Evolutionary conservation across 2,329 filamentous ascomycete species (phyloP).

Genomic region (Beauveria rudraprayagi): DNA sequence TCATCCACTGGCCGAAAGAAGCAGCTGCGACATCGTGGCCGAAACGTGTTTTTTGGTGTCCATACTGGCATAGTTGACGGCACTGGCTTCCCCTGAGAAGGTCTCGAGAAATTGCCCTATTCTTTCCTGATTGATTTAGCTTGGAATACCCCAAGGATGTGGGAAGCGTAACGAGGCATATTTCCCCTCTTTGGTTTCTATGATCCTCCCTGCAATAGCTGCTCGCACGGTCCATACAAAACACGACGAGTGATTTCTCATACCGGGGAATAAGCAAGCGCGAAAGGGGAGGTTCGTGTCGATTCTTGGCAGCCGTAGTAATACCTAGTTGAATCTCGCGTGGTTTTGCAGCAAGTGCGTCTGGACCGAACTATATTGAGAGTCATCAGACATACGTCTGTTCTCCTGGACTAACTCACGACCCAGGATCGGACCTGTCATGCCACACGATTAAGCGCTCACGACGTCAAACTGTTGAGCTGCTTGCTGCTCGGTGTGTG

Average conservation of each 20-base stretch:
- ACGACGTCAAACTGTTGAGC: neutral
- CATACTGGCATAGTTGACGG: neutral
- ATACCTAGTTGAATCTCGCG: neutral
- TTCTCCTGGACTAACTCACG: neutral
- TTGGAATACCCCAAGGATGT: neutral
- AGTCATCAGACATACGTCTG: neutral
- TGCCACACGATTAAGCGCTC: neutral
- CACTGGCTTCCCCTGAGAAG: neutral
- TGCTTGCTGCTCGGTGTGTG: neutral
- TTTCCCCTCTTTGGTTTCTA: neutral
- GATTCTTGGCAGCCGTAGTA: neutral
- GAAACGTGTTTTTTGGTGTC: neutral
- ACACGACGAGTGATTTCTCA: neutral
- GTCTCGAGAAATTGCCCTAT: neutral
- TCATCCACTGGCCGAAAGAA: neutral
- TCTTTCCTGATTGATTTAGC: neutral
- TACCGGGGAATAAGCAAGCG: neutral
- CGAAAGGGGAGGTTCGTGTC: neutral
- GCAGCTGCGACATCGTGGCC: neutral
- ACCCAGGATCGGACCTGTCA: neutral
- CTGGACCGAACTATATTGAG: neutral
- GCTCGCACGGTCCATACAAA: neutral
- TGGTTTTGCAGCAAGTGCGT: neutral
- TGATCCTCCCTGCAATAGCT: neutral
- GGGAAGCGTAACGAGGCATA: neutral